Conservation (phyloP, 2,329 filamentous ascomycete species). For the Fusarium kyushuense region DNA sequence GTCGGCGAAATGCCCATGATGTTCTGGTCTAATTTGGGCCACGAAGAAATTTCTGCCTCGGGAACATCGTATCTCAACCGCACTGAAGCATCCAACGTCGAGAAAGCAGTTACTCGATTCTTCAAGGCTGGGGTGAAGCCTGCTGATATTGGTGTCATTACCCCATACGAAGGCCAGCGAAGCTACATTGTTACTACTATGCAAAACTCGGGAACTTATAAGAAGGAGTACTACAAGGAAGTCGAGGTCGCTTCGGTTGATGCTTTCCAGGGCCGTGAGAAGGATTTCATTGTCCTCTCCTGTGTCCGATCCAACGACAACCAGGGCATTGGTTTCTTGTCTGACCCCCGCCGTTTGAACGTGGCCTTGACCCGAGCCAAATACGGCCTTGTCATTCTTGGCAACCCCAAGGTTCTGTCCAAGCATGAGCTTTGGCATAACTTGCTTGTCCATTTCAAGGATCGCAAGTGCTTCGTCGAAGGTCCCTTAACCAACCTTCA, state of each 20-base stretch:
- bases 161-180: slow-evolving; percentile 96
- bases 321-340: slow-evolving; percentile 98
- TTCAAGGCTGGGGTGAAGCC: slow-evolving; percentile 99
- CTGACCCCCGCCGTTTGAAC: slow-evolving; percentile 95
- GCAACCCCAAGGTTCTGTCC: slow-evolving; percentile 95
- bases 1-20: slow-evolving; percentile 97
- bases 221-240: slow-evolving; percentile 98
- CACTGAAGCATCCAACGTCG: slow-evolving; percentile 95
- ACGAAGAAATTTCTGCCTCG: slow-evolving; percentile 97
- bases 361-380: slow-evolving; percentile 97
- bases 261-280: slow-evolving; percentile 98
- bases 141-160: slow-evolving; percentile 94
- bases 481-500: slow-evolving; percentile 96
- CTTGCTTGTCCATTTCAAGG: slow-evolving; percentile 95
- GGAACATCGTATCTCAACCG: slow-evolving; percentile 98
- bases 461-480: slow-evolving; percentile 94
- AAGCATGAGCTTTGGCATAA: slow-evolving; percentile 99
- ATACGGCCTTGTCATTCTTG: slow-evolving; percentile 94
- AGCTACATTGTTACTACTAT: slow-evolving; percentile 99
- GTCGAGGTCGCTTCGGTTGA: slow-evolving; percentile 98
- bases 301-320: slow-evolving; percentile 99
- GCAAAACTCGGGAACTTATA: slow-evolving; percentile 97
- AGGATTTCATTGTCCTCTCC: slow-evolving; percentile 98
- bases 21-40: slow-evolving; percentile 99
- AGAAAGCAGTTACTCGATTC: slow-evolving; percentile 98